These are phyloP conservation scores for Blastocystis sp. DNA, from an alignment of 352 stramenopile genomes.

Conservation along the genomic window DNA sequence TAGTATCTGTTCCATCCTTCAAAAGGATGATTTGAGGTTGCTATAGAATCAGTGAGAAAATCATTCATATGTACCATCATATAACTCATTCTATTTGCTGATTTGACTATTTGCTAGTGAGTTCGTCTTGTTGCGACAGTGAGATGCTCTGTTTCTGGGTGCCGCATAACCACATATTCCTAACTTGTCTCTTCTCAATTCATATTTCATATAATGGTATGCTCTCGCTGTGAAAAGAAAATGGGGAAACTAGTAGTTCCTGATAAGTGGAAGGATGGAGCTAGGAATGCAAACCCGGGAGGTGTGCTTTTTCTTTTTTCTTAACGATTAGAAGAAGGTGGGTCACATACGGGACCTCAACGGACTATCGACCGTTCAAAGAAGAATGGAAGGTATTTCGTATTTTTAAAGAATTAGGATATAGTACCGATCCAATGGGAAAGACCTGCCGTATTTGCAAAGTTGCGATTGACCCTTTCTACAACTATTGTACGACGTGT, in stretches of 20 bases:
- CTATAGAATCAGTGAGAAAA: background rate
- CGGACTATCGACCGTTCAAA: conserved; percentile 48
- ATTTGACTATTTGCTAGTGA: no score
- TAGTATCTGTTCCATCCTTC: conserved; percentile 95
- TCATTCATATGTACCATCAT: conserved; percentile 35
- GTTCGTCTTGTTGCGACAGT: no score
- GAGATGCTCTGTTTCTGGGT: no score
- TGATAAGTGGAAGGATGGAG: conserved; percentile 65
- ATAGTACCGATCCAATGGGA: conserved; percentile 12
- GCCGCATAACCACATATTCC: no score
- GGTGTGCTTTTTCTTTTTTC: background rate
- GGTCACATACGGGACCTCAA: background rate
- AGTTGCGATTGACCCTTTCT: conserved; percentile 33
- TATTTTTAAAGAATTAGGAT: background rate
- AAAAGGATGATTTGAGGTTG: conserved; percentile 67
- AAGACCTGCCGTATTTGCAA: conserved; percentile 52
- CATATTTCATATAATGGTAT: conserved; percentile 29
- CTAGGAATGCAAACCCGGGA: conserved; percentile 22
- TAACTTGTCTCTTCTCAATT: background rate
- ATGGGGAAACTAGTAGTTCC: conserved; percentile 66
- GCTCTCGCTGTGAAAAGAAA: conserved; percentile 65
- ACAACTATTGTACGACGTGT: conserved; percentile 58
- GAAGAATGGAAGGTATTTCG: background rate
- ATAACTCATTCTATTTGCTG: conserved; percentile 47
- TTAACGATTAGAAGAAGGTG: background rate